Base-by-base conservation (phyloP, 805 yeast species). In the Starmerella tilneyi region DNA sequence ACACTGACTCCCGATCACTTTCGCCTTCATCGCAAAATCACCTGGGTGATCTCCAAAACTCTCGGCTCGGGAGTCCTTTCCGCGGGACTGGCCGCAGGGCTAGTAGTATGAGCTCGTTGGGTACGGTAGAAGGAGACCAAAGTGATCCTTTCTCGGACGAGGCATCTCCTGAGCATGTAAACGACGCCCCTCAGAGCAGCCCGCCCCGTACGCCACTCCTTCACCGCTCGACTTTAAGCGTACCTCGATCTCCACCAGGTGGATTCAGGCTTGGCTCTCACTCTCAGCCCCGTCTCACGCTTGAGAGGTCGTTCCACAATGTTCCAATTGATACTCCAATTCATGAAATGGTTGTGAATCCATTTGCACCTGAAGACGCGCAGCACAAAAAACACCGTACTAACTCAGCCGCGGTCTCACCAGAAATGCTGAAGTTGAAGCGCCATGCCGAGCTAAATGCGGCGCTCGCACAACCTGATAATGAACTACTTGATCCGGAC, bases 251-350 rank as follows among this genome's bases (percentile, higher is more conserved):
- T 5, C 40, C 40, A n/a, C 40, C 40, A 6, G 40, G 40, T 8
- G 40, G 40, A 7, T 16, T 36, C 9, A 28, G 40, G 6, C 30
- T 24, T 8, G 40, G 40, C 30, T 23, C 30, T 4, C 40, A 36
- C 4, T 23, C 40, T 9, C 29, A 24, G 6, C 40, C 40, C 12
- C 20, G 40, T 1, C 30, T 45, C 15, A 40, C 49, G 2, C 34
- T 46, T 12, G 49, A 46, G 35, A 22, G 43, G 15, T 42, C 49
- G 12, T 46, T 46, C 29, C 46, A 46, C 24, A 17, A 38, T 17
- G 38, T 22, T 9, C 38, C 34, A 2, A 26, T 31, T 11, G 47
- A 44, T n/a, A 44, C 44, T 4, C 47, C 47, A 1, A 27, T 44
- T 9, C n/a, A 28, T 5, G 24, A 19, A 9, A 9, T 15, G 15